Evolutionary conservation across 257 asterid genomes (phyloP).

Genomic region (Primulina tabacum): DNA sequence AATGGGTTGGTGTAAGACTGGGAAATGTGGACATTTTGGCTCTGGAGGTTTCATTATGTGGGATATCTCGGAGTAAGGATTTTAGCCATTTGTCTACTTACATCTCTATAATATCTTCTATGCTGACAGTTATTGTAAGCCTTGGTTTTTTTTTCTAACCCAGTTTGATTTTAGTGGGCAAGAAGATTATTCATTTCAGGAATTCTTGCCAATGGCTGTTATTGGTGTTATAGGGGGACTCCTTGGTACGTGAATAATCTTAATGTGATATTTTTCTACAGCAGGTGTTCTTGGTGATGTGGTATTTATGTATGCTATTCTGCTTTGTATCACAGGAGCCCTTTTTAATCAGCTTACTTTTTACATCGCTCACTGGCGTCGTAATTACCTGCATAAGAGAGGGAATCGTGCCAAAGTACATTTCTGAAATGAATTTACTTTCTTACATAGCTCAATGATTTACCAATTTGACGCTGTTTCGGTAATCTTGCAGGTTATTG

Average conservation of each 20-base stretch:
- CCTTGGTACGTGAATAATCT: constrained; percentile 59
- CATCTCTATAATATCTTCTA: constrained; percentile 19
- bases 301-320: constrained; percentile 16
- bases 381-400: constrained; percentile 87
- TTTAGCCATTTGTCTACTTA: constrained; percentile 29
- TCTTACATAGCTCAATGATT: constrained; percentile 15
- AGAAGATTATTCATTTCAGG: constrained; percentile 96
- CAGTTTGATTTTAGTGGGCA: constrained; percentile 73
- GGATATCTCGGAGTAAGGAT: constrained; percentile 86
- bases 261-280: constrained; percentile 20
- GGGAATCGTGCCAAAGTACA: constrained; percentile 87
- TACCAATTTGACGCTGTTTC: constrained; percentile 22
- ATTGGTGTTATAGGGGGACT: constrained; percentile 98
- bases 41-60: constrained; percentile 97
- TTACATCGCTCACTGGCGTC: constrained; percentile 80
- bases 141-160: constrained; percentile 35
- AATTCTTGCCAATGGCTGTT: constrained; percentile 93
- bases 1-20: constrained; percentile 98
- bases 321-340: constrained; percentile 54
- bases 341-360: constrained; percentile 92
- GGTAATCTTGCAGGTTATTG: constrained; percentile 59
- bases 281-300: constrained; percentile 23
- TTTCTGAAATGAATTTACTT: constrained; percentile 26
- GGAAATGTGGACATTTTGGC: constrained; percentile 98
- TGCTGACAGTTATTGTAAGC: constrained; percentile 21